phyloP scores from a whole-genome alignment of 1,284 basidiomycete species.

The Inonotus obliquus region DNA sequence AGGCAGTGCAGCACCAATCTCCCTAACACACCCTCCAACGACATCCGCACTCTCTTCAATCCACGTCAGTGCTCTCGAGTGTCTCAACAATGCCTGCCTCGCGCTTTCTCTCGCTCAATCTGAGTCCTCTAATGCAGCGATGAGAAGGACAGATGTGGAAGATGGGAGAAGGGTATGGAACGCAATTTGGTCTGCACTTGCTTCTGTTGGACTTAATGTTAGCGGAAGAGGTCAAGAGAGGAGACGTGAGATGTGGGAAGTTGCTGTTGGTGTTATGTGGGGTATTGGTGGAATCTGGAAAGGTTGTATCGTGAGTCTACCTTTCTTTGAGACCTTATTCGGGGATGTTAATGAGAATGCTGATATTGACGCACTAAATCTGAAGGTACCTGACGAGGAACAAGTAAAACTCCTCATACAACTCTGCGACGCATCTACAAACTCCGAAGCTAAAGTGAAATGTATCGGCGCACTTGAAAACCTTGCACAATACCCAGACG shows the following conservation, averaged over 20 bases:
- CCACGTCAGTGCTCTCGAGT: conserved; percentile 83
- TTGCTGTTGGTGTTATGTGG: conserved; percentile 77
- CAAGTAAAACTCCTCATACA: conserved; percentile 67
- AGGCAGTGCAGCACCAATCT: not conserved
- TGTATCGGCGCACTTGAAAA: conserved; percentile 81
- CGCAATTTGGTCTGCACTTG: conserved; percentile 51
- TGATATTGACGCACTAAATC: not conserved
- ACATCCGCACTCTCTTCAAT: conserved; percentile 79
- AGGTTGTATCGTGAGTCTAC: conserved; percentile 45
- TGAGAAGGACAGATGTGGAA: conserved; percentile 39
- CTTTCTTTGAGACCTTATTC: conserved; percentile 14
- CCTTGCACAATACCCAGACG: conserved; percentile 64
- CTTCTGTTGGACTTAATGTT: conserved; percentile 52
- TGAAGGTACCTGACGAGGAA: conserved; percentile 48
- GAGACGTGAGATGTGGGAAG: conserved; percentile 65
- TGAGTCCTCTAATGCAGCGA: not conserved
- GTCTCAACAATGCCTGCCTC: conserved; percentile 86
- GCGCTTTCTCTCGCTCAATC: conserved; percentile 43
- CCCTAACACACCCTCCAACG: conserved; percentile 75
- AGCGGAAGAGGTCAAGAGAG: conserved; percentile 58
- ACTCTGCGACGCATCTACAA: conserved; percentile 51
- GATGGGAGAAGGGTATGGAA: conserved; percentile 56
- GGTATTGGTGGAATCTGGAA: conserved; percentile 68
- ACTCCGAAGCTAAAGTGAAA: conserved; percentile 60
- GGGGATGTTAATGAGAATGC: not conserved